Percentiles rank a stretch among this genome's conserved stretches.
These are phyloP conservation scores for Coemansia sp. DNA, from an alignment of 192 early-diverging fungal species.

Conservation along the genomic window DNA sequence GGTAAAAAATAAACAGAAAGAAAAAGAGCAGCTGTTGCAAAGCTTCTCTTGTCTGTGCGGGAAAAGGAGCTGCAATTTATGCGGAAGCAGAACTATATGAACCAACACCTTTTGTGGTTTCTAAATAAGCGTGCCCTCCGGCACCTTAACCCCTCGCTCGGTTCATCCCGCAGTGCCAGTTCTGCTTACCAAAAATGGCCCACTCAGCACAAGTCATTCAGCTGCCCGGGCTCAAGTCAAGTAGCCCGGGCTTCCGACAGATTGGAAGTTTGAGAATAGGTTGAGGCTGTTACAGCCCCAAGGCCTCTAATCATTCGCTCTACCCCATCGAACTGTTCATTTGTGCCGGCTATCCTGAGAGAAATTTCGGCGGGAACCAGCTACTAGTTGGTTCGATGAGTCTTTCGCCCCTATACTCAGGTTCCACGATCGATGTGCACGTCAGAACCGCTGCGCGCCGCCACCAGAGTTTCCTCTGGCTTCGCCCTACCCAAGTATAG, in stretches of 20 bases:
- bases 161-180: slow-evolving; percentile 87
- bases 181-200: slow-evolving; percentile 90
- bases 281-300: slow-evolving; percentile 70
- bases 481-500: slow-evolving; percentile 80
- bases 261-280: slow-evolving; percentile 85
- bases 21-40: too few relatives aligned
- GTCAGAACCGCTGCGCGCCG: slow-evolving; percentile 72
- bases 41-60: too few relatives aligned
- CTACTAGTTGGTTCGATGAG: slow-evolving; percentile 83
- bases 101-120: slow-evolving; percentile 81
- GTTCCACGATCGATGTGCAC: slow-evolving; percentile 76
- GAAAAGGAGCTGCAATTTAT: too few relatives aligned
- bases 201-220: slow-evolving; percentile 80
- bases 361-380: slow-evolving; percentile 83
- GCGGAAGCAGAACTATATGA: too few relatives aligned
- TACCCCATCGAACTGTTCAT: slow-evolving; percentile 72
- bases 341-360: slow-evolving; percentile 79
- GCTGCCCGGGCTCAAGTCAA: slow-evolving; percentile 64
- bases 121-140: slow-evolving; percentile 67
- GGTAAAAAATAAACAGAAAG: too few relatives aligned
- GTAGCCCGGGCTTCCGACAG: slow-evolving; percentile 69
- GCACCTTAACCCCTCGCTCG: slow-evolving; percentile 74
- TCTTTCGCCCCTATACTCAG: slow-evolving; percentile 82
- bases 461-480: slow-evolving; percentile 79
- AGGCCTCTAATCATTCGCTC: slow-evolving; percentile 84